phyloP scores from a whole-genome alignment of 441 rosid genomes.

The Biscutella laevigata region DNA sequence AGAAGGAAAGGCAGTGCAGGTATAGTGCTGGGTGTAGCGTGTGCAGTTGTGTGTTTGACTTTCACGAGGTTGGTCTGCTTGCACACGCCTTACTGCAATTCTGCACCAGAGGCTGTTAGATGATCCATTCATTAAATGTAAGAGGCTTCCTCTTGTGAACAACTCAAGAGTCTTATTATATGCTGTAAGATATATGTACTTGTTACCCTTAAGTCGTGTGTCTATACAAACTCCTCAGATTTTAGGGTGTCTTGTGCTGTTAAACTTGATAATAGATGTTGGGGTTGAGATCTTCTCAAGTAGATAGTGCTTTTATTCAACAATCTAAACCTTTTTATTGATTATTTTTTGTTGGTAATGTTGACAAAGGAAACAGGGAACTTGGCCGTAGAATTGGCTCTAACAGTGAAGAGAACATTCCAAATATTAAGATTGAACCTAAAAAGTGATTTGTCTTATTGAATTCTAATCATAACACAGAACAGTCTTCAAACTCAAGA shows the following conservation, averaged over 20 bases:
- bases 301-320: slow-evolving; percentile 17
- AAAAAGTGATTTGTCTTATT: slow-evolving; percentile 17
- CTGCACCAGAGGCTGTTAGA: slow-evolving; percentile 96
- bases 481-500: slow-evolving; percentile 6
- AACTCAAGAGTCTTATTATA: background rate
- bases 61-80: slow-evolving; percentile 84
- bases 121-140: no score
- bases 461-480: background rate
- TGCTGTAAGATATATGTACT: slow-evolving; percentile 22
- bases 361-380: slow-evolving; percentile 5
- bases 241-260: slow-evolving; percentile 7
- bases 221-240: slow-evolving; percentile 14
- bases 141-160: slow-evolving; percentile 7
- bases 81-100: slow-evolving; percentile 93
- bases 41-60: slow-evolving; percentile 67
- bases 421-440: slow-evolving; percentile 17
- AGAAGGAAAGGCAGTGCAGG: slow-evolving; percentile 51
- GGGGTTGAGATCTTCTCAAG: slow-evolving; percentile 1
- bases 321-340: background rate
- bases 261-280: slow-evolving; percentile 7
- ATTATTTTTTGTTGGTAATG: background rate
- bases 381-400: no score
- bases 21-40: slow-evolving; percentile 50
- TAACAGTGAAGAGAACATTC: slow-evolving; percentile 15
- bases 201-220: slow-evolving; percentile 13